phyloP scores from a whole-genome alignment of 495 filamentous ascomycete genomes.

The Aspergillus olivimuriae region DNA sequence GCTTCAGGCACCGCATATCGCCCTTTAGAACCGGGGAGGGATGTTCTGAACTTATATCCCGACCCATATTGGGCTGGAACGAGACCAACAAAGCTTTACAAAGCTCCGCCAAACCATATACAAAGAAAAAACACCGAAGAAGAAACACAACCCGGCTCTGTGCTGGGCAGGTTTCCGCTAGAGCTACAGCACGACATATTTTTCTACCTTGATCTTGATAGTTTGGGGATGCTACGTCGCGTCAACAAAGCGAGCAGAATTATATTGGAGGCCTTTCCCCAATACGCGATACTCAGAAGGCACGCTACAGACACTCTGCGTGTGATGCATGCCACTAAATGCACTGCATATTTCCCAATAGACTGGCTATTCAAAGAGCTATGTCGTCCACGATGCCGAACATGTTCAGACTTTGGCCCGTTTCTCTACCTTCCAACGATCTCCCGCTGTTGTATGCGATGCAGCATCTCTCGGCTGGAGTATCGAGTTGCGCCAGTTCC shows the following conservation, averaged over 20 bases:
- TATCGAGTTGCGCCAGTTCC: slow-evolving; percentile 1
- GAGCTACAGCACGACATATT: slow-evolving; percentile 7
- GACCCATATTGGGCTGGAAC: background rate
- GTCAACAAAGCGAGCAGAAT: slow-evolving; percentile 3
- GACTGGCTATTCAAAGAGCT: slow-evolving; percentile 7
- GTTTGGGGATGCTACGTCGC: slow-evolving; percentile 7
- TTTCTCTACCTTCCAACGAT: slow-evolving; percentile 10
- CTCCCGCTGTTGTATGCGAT: slow-evolving; percentile 11
- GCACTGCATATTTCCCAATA: slow-evolving; percentile 5
- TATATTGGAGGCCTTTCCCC: slow-evolving; percentile 6
- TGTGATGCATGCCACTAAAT: slow-evolving; percentile 3
- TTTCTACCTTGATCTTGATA: slow-evolving; percentile 6
- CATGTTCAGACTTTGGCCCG: slow-evolving; percentile 8
- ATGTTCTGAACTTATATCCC: background rate
- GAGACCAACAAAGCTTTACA: slow-evolving; percentile 4
- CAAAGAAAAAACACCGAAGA: background rate
- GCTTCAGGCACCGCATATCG: slow-evolving; percentile 9
- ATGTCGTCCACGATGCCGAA: slow-evolving; percentile 12
- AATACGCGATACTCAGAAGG: slow-evolving; percentile 6
- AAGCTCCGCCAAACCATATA: slow-evolving; percentile 3
- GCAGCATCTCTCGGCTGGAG: slow-evolving; percentile 2
- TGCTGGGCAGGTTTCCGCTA: background rate
- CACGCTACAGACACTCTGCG: slow-evolving; percentile 6
- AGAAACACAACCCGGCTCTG: background rate
- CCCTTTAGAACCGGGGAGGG: background rate